phyloP scores from a whole-genome alignment of 2,329 filamentous ascomycete species.

The Aureobasidium pullulans region DNA sequence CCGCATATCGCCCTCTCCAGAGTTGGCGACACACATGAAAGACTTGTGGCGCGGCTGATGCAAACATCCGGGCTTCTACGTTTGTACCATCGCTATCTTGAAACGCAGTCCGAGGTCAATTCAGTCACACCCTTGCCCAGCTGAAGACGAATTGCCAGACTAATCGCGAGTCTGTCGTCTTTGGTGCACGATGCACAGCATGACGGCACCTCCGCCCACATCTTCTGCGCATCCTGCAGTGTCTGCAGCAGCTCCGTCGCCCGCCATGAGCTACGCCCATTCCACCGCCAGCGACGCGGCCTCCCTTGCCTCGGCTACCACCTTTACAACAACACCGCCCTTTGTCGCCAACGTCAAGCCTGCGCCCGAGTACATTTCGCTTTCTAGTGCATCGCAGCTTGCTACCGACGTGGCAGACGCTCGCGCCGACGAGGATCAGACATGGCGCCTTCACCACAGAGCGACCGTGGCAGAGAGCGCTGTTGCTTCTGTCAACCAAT shows the following conservation, averaged over 20 bases:
- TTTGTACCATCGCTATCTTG: not conserved
- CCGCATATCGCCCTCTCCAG: not conserved
- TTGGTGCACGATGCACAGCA: not conserved
- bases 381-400: constrained; percentile 81
- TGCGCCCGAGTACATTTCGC: constrained; percentile 77
- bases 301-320: constrained; percentile 20
- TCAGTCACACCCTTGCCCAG: not conserved
- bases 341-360: constrained; percentile 50
- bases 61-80: not conserved
- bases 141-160: not conserved
- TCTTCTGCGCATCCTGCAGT: not conserved
- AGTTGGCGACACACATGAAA: not conserved
- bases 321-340: constrained; percentile 16
- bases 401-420: constrained; percentile 63
- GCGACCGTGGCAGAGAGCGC: constrained; percentile 66
- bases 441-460: constrained; percentile 53
- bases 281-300: constrained; percentile 21
- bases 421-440: constrained; percentile 44
- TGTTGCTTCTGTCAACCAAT: constrained; percentile 75
- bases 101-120: not conserved
- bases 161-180: not conserved
- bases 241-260: constrained; percentile 1
- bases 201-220: not conserved
- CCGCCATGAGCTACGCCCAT: constrained; percentile 21
- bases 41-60: constrained; percentile 4